Evolutionary conservation across 768 basidiomycete genomes (phyloP), one percentile per base, ranked within the genome.

Genomic region (Rubroboletus satanas): DNA sequence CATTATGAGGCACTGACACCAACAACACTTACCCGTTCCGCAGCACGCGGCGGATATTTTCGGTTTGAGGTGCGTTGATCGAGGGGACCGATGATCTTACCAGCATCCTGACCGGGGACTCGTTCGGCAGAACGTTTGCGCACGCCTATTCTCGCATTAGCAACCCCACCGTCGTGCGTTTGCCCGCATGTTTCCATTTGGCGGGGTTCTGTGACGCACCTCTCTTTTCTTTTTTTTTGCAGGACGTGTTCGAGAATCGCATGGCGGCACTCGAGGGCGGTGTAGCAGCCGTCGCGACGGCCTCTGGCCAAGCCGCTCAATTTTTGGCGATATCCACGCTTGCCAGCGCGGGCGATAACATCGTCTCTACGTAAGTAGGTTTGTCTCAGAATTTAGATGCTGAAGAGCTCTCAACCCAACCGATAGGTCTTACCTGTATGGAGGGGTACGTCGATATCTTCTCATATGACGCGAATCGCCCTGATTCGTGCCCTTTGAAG

Each of bases 181-280:
- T 29, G 10, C 7, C 17, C 6, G 5, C 23, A 43, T 5, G 12
- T 28, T 14, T 10, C 7, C 10, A 8, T 35, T n/a, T n/a, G 7
- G 17, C 23, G 4, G 8, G 11, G 2, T 12, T 42, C 12, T 32
- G 3, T 55, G 28, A 48, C 17, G n/a, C 15, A 39, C 21, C 10
- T 0, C 7, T 7, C 8, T 17, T 0, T 23, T 14, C 32, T 1
- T 9, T n/a, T 10, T 14, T 0, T 28, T 14, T 37, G 15, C 37
- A 88, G 87, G 85, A 84, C 52, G 85, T 90, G 1, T 90, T 93
- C 59, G 90, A 92, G 68, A 79, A 84, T 52, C 83, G 90, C 7
- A 84, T 91, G 28, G 84, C 87, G 5, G 86, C 86, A 0, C 77
- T 92, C n/a, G 90, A 93, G 68, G 87, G 88, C 11, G 90, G 90